Evolutionary conservation across 1,284 basidiomycete species (phyloP).

Genomic region (Cystobasidium sp.): DNA sequence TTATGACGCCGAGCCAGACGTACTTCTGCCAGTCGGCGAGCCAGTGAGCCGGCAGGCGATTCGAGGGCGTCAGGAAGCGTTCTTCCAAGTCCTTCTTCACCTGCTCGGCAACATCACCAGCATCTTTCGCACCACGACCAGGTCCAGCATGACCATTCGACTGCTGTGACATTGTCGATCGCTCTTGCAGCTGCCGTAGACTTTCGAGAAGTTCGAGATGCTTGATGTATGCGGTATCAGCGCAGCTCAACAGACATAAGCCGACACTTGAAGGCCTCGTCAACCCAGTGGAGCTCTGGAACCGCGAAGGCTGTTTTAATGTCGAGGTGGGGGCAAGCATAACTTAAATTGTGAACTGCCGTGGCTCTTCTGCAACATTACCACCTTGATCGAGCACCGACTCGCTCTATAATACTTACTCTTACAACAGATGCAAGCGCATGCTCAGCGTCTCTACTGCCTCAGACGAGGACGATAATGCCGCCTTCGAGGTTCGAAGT

Average conservation of each 20-base stretch:
- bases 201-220: too few relatives aligned
- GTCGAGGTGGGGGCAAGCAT: too few relatives aligned
- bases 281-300: too few relatives aligned
- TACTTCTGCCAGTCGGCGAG: conserved; percentile 42
- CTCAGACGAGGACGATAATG: conserved; percentile 7
- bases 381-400: too few relatives aligned
- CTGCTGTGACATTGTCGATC: conserved; percentile 20
- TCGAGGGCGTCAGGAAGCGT: conserved; percentile 39
- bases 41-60: conserved; percentile 40
- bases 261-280: too few relatives aligned
- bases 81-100: conserved; percentile 33
- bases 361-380: too few relatives aligned
- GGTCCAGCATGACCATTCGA: conserved; percentile 9
- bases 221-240: too few relatives aligned
- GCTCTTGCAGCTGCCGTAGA: neutral
- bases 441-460: neutral
- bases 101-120: neutral
- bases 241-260: too few relatives aligned
- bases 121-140: neutral
- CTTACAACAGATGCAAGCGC: conserved; percentile 4
- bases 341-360: too few relatives aligned
- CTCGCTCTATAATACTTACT: too few relatives aligned
- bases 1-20: neutral
- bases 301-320: too few relatives aligned
- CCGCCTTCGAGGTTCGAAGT: neutral